Evolutionary conservation across 768 basidiomycete species (phyloP), one percentile per base, ranked within the genome.

Genomic region (Trametes coccinea): DNA sequence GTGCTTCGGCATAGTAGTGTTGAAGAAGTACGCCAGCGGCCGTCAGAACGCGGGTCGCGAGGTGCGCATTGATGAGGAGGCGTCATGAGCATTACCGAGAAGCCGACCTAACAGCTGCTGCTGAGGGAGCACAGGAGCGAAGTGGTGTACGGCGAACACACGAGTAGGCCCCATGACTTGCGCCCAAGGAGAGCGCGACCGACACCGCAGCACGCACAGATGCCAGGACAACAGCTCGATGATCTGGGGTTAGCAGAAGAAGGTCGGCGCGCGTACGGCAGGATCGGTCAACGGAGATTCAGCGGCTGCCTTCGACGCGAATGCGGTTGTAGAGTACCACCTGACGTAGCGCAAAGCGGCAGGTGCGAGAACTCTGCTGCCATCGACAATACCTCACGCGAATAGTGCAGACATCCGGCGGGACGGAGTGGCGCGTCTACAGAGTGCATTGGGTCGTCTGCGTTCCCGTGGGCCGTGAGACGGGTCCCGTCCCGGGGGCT

Each of bases 101-200:
- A 59, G 57, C 43, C 48, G 61, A 40, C 6, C 44, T 37, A n/a
- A 27, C 61, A 50, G 54, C 29, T 40, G 33, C 55, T 29, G 48
- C 48, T 16, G 55, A 41, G 29, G 61, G 52, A 53, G 61, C 48
- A 44, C 45, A 56, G 43, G 43, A 53, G 45, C 40, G 34, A 22
- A 47, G 58, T 14, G 40, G 43, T 11, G 41, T 31, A 33, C 33
- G n/a, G 17, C 27, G 11, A 37, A 49, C 54, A 55, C 62, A 56
- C 62, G 62, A 44, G 40, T 22, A 14, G 53, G 39, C 44, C 62
- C 54, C 62, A 64, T 64, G 62, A 64, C 62, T 48, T 17, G 40
- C 53, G 52, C 40, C 41, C 57, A 27, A 4, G 45, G 30, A 31
- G 51, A 10, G 31, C 45, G 45, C 62, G 39, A 56, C 47, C 50